These are phyloP conservation scores for Pseudopithomyces chartarum DNA, from an alignment of 2,329 filamentous ascomycete species.

Conservation along the genomic window DNA sequence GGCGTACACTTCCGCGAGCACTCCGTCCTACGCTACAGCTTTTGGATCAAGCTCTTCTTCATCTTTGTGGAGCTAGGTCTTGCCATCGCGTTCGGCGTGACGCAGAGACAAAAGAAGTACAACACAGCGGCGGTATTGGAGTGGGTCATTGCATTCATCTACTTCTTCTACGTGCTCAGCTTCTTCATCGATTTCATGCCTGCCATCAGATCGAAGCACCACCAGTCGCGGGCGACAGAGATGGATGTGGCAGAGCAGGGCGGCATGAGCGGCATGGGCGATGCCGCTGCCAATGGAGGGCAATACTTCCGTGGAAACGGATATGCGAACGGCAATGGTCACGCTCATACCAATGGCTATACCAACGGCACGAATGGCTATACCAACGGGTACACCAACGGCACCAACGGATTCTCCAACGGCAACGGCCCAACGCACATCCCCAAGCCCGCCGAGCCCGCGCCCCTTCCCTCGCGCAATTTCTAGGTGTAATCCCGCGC, in stretches of 20 bases:
- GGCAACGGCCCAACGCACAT: slow-evolving; percentile 6
- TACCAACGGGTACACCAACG: slow-evolving; percentile 23
- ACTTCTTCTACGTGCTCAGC: slow-evolving; percentile 84
- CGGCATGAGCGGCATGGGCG: slow-evolving; percentile 23
- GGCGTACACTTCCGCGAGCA: slow-evolving; percentile 79
- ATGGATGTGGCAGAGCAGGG: slow-evolving; percentile 39
- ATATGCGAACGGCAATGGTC: slow-evolving; percentile 13
- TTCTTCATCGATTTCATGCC: slow-evolving; percentile 89
- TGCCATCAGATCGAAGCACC: slow-evolving; percentile 66
- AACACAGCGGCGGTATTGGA: slow-evolving; percentile 80
- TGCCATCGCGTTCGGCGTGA: slow-evolving; percentile 72
- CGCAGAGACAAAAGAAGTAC: slow-evolving; percentile 54
- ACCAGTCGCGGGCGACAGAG: slow-evolving; percentile 42
- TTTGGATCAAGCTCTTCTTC: slow-evolving; percentile 86
- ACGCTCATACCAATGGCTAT: slow-evolving; percentile 23
- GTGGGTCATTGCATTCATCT: slow-evolving; percentile 79
- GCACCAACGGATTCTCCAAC: slow-evolving; percentile 23
- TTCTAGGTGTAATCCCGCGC: slow-evolving; percentile 22
- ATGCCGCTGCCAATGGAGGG: slow-evolving; percentile 30
- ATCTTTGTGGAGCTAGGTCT: slow-evolving; percentile 79
- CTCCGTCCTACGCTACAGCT: slow-evolving; percentile 74
- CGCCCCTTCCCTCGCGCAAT: slow-evolving; percentile 31
- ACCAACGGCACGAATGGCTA: slow-evolving; percentile 14
- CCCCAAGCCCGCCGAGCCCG: slow-evolving; percentile 19
- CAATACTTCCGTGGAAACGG: slow-evolving; percentile 33